Conservation (phyloP, 2,329 filamentous ascomycete genomes). For the Emergomyces orientalis region DNA sequence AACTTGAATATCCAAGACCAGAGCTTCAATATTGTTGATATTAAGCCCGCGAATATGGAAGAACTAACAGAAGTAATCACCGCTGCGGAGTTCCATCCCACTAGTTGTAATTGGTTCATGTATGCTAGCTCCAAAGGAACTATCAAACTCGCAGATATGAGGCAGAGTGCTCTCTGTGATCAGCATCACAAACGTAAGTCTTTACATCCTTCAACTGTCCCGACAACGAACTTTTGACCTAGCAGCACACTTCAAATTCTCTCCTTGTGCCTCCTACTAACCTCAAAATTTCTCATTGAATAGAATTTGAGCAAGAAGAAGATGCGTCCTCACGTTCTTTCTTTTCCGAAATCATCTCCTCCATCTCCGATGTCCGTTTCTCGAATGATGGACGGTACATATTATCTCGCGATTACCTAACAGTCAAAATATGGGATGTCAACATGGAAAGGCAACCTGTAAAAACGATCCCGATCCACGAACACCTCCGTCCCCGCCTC, state of each 20-base stretch:
- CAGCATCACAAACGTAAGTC: constrained; percentile 84
- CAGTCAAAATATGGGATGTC: constrained; percentile 99
- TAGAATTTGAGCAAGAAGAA: constrained; percentile 98
- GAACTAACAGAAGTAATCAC: constrained; percentile 98
- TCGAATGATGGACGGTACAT: constrained; percentile 96
- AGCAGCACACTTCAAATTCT: background rate
- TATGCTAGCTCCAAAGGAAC: constrained; percentile 98
- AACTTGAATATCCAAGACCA: constrained; percentile 99
- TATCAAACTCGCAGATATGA: constrained; percentile 98
- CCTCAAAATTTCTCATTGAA: constrained; percentile 12
- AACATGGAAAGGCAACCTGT: constrained; percentile 97
- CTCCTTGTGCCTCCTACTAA: background rate
- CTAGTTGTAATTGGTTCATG: constrained; percentile 99
- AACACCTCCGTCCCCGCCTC: constrained; percentile 83
- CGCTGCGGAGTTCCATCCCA: constrained; percentile 91
- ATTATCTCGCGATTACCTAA: constrained; percentile 92
- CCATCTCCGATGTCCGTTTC: constrained; percentile 96
- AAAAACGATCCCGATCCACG: constrained; percentile 98
- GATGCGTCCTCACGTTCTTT: constrained; percentile 94
- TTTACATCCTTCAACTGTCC: background rate
- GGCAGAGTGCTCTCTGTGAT: constrained; percentile 90
- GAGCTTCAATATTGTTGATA: constrained; percentile 99
- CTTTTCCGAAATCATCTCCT: constrained; percentile 99
- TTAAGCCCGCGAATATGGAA: constrained; percentile 99
- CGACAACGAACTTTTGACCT: background rate